Evolutionary conservation across 345 rosid species (phyloP).

Genomic region (Cardamine chenopodiifolia): DNA sequence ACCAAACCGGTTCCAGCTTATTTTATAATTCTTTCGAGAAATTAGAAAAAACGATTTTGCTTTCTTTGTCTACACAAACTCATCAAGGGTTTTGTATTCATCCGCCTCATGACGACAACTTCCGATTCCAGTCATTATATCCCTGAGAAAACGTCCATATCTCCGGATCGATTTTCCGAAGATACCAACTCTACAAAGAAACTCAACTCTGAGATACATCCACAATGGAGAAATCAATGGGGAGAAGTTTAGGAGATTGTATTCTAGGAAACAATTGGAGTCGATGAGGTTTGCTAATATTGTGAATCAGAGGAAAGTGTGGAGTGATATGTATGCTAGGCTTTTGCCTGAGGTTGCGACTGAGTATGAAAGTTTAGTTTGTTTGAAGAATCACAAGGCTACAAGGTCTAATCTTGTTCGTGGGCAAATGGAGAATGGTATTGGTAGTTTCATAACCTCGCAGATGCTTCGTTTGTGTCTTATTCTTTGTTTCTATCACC

Average conservation of each 20-base stretch:
- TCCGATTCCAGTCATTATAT: slow-evolving; percentile 6
- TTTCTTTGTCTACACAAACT: not conserved
- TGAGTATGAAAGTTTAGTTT: slow-evolving; percentile 59
- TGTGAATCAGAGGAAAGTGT: slow-evolving; percentile 58
- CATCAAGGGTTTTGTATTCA: not conserved
- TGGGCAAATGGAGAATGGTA: not conserved
- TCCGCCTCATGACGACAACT: slow-evolving; percentile 4
- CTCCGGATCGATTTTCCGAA: not conserved
- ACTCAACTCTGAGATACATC: slow-evolving; percentile 37
- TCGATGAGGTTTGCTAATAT: slow-evolving; percentile 61
- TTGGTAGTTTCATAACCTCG: slow-evolving; percentile 36
- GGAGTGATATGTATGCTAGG: slow-evolving; percentile 56
- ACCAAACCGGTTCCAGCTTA: not conserved
- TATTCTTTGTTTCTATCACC: not conserved
- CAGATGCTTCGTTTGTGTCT: not conserved
- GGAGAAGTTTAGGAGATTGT: slow-evolving; percentile 40
- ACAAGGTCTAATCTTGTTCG: slow-evolving; percentile 17
- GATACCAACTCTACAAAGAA: slow-evolving; percentile 34
- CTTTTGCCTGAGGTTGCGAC: slow-evolving; percentile 51
- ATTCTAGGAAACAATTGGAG: slow-evolving; percentile 67
- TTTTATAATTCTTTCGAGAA: not conserved
- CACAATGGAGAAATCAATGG: slow-evolving; percentile 30
- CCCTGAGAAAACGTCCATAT: not conserved
- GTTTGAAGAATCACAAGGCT: slow-evolving; percentile 51
- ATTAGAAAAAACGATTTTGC: not conserved